Evolutionary conservation across 2,329 filamentous ascomycete species (phyloP).

Genomic region (Fusarium oxysporum): DNA sequence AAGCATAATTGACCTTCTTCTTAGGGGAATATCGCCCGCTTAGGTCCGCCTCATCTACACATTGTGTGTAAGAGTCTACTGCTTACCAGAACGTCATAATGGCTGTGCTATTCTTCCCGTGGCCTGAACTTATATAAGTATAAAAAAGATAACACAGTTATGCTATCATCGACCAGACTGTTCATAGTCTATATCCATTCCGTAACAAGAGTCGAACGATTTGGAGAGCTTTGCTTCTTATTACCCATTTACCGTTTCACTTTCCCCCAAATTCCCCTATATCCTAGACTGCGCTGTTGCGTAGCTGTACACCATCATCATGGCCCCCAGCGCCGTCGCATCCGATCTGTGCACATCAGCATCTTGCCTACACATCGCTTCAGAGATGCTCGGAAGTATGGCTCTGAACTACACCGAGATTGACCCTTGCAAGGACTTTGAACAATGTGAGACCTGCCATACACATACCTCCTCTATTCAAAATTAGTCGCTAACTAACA

Average conservation of each 20-base stretch:
- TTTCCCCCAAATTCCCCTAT: background rate
- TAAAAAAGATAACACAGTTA: accelerated
- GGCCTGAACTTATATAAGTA: background rate
- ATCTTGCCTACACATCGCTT: constrained; percentile 48
- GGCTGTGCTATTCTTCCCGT: background rate
- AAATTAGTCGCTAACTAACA: background rate
- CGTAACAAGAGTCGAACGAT: accelerated
- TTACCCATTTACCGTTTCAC: background rate
- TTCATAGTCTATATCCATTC: background rate
- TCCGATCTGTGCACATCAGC: constrained; percentile 37
- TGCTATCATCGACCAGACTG: background rate
- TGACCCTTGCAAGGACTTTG: constrained; percentile 77
- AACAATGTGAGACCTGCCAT: constrained; percentile 54
- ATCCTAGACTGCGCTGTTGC: background rate
- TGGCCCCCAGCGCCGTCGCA: background rate
- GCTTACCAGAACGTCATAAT: background rate
- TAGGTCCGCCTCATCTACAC: background rate
- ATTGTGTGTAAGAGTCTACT: background rate
- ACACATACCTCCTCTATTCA: background rate
- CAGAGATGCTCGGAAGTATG: constrained; percentile 44
- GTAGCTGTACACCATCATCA: background rate
- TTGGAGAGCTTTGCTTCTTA: accelerated
- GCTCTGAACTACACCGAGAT: constrained; percentile 65
- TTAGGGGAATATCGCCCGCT: background rate
- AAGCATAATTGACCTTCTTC: background rate